Evolutionary conservation across 2,329 filamentous ascomycete species (phyloP).

Genomic region (Fusarium continuum): DNA sequence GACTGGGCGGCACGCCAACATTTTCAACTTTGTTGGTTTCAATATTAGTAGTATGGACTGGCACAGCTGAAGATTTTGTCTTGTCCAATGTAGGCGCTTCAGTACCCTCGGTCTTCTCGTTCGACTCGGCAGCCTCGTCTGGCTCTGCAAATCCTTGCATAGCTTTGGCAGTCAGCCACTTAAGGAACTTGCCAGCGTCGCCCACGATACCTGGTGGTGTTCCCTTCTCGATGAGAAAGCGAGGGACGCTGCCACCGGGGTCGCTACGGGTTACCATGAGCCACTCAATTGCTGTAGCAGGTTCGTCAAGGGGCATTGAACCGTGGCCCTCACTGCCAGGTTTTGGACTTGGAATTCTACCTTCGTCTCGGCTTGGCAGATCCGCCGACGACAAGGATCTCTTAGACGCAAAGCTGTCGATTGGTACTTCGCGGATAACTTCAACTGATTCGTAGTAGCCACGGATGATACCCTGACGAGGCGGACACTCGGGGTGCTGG

Average conservation of each 20-base stretch:
- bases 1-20: slow-evolving; percentile 21
- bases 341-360: slow-evolving; percentile 25
- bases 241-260: slow-evolving; percentile 85
- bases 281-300: slow-evolving; percentile 75
- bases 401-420: slow-evolving; percentile 53
- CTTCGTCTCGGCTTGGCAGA: slow-evolving; percentile 43
- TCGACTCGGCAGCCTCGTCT: slow-evolving; percentile 11
- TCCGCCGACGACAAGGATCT: slow-evolving; percentile 49
- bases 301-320: slow-evolving; percentile 39
- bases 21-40: slow-evolving; percentile 47
- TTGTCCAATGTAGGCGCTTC: slow-evolving; percentile 2
- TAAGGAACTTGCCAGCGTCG: slow-evolving; percentile 82
- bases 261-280: slow-evolving; percentile 92
- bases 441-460: slow-evolving; percentile 93
- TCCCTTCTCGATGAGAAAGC: slow-evolving; percentile 90
- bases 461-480: slow-evolving; percentile 77
- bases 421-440: slow-evolving; percentile 83
- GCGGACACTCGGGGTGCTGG: slow-evolving; percentile 76
- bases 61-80: slow-evolving; percentile 1
- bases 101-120: slow-evolving; percentile 1
- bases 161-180: slow-evolving; percentile 68
- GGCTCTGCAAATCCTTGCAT: slow-evolving; percentile 48
- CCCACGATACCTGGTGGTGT: slow-evolving; percentile 82
- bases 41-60: slow-evolving; percentile 23
- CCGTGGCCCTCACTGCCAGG: slow-evolving; percentile 25